phyloP scores from a whole-genome alignment of 108 stramenopile species.

The Nannochloropsis gaditana region DNA sequence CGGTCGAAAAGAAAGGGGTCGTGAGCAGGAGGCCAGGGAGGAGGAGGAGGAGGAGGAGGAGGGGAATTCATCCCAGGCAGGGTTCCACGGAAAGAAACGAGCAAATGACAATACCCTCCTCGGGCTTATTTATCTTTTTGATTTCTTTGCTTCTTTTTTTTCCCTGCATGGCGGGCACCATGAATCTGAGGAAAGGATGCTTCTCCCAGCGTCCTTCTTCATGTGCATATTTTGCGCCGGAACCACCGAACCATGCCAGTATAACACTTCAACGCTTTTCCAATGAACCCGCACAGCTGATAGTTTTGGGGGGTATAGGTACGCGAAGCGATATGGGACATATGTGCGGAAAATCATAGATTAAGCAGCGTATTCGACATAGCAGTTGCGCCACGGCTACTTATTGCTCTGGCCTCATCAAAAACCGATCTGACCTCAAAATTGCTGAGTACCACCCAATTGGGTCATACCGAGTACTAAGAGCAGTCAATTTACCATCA shows the following conservation, averaged over 20 bases:
- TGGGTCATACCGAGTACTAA: too few relatives aligned
- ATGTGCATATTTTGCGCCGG: background rate
- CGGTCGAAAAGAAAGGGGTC: background rate
- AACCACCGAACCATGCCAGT: background rate
- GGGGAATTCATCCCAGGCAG: background rate
- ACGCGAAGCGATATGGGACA: too few relatives aligned
- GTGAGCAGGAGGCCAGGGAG: background rate
- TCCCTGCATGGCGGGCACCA: background rate
- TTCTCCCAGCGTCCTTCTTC: background rate
- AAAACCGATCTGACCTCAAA: too few relatives aligned
- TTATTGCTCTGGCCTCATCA: too few relatives aligned
- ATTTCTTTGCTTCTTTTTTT: background rate
- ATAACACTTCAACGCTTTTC: background rate
- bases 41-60: background rate
- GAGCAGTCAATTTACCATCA: too few relatives aligned
- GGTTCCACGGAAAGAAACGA: background rate
- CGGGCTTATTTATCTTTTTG: background rate
- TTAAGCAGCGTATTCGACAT: too few relatives aligned
- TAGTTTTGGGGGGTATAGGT: too few relatives aligned
- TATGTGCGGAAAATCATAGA: too few relatives aligned
- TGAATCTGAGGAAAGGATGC: background rate
- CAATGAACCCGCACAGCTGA: background rate
- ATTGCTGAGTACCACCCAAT: too few relatives aligned
- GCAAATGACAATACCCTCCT: background rate
- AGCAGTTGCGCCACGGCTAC: too few relatives aligned